Evolutionary conservation across 257 asterid genomes (phyloP).

Genomic region (Solanum ossicruentum): DNA sequence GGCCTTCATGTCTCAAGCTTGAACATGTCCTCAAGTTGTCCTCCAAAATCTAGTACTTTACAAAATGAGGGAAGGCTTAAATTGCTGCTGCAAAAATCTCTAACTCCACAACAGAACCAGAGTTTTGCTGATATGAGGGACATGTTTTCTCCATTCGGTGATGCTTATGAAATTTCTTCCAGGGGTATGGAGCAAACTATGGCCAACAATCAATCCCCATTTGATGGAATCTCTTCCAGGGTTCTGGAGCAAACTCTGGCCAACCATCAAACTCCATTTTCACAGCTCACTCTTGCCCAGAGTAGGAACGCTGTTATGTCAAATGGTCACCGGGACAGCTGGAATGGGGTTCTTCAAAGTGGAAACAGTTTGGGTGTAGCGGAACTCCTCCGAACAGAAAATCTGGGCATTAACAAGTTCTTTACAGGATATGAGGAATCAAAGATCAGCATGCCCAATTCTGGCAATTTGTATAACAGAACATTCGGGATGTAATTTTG

Average conservation of each 20-base stretch:
- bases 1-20: conserved; percentile 40
- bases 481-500: conserved; percentile 51
- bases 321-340: conserved; percentile 78
- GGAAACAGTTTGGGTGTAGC: conserved; percentile 55
- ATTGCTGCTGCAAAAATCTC: conserved; percentile 52
- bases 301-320: conserved; percentile 45
- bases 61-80: conserved; percentile 59
- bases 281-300: conserved; percentile 49
- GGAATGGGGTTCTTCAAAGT: conserved; percentile 61
- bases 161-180: conserved; percentile 54
- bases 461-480: conserved; percentile 57
- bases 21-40: conserved; percentile 36
- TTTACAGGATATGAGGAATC: conserved; percentile 69
- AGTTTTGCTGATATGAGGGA: conserved; percentile 37
- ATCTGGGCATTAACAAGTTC: conserved; percentile 30
- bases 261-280: conserved; percentile 43
- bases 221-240: conserved; percentile 26
- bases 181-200: conserved; percentile 49
- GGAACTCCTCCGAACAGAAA: conserved; percentile 56
- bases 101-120: conserved; percentile 56
- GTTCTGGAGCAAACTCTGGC: conserved; percentile 43
- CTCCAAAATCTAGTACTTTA: conserved; percentile 39
- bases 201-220: conserved; percentile 28
- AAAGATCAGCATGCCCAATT: conserved; percentile 49
- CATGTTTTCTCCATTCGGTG: conserved; percentile 28